Percentiles rank a stretch among this genome's conserved stretches.
phyloP scores from a whole-genome alignment of 192 early-diverging fungal species.

The Chytriomyces sp. region DNA sequence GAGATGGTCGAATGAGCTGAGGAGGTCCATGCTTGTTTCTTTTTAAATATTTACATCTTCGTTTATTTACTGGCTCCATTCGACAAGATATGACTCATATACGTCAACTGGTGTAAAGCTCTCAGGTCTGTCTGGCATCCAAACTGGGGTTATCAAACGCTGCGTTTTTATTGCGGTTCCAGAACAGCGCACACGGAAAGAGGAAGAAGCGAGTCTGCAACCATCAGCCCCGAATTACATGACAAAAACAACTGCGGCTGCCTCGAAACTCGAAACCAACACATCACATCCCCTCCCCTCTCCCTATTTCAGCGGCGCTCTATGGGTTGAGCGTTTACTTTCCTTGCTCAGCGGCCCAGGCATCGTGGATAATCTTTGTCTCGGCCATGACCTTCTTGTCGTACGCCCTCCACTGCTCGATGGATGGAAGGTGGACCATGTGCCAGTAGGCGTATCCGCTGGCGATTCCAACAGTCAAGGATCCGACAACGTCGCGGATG shows the following conservation, averaged over 20 bases:
- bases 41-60: no score
- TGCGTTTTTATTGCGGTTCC: no score
- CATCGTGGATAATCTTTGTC: constrained; percentile 39
- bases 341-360: constrained; percentile 10
- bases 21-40: no score
- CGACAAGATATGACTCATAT: no score
- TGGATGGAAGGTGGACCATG: constrained; percentile 38
- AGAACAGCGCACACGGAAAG: no score
- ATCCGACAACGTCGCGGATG: constrained; percentile 52
- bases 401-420: constrained; percentile 29
- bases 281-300: not conserved
- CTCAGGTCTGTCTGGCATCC: no score
- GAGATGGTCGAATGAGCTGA: no score
- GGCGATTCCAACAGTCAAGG: constrained; percentile 44
- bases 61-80: no score
- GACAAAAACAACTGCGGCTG: not conserved
- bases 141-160: no score
- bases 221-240: no score
- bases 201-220: no score
- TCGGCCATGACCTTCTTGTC: constrained; percentile 36
- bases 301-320: not conserved
- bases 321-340: constrained; percentile 8
- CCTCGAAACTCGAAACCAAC: constrained; percentile 1
- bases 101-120: no score
- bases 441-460: constrained; percentile 46